Evolutionary conservation across 2,329 filamentous ascomycete species (phyloP).

Genomic region (Chrysosporium keratinophilum): DNA sequence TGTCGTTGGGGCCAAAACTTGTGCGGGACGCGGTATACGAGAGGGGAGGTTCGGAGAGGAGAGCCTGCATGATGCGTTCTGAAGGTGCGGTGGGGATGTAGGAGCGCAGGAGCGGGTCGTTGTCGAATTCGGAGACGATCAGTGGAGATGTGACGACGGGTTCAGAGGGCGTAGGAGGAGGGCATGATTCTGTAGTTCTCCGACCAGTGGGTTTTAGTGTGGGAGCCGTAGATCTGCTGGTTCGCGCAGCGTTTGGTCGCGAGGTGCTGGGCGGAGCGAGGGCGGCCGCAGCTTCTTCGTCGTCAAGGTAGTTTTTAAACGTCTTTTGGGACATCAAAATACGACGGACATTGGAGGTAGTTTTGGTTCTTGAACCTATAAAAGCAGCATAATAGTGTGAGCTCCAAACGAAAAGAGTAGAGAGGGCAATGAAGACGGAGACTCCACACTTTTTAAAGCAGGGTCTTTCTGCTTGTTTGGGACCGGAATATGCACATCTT

Average conservation of each 20-base stretch:
- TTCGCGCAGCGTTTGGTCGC: slow-evolving; percentile 17
- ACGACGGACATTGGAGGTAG: slow-evolving; percentile 38
- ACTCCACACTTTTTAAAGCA: slow-evolving; percentile 30
- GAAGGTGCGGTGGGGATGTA: slow-evolving; percentile 37
- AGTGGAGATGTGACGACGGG: slow-evolving; percentile 17
- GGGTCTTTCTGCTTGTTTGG: slow-evolving; percentile 44
- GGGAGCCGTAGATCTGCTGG: slow-evolving; percentile 18
- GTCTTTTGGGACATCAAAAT: slow-evolving; percentile 42
- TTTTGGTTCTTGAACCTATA: slow-evolving; percentile 28
- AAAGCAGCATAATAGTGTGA: background rate
- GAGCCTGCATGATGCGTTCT: slow-evolving; percentile 36
- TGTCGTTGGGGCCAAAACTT: slow-evolving; percentile 21
- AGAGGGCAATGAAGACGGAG: background rate
- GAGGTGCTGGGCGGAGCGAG: slow-evolving; percentile 15
- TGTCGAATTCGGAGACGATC: slow-evolving; percentile 31
- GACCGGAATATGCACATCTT: slow-evolving; percentile 61
- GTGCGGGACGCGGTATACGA: slow-evolving; percentile 39
- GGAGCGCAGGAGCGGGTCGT: slow-evolving; percentile 35
- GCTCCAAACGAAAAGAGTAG: background rate
- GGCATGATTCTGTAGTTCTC: slow-evolving; percentile 1
- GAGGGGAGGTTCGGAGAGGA: slow-evolving; percentile 39
- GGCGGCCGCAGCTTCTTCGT: slow-evolving; percentile 38
- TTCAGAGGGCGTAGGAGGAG: background rate
- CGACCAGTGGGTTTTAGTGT: background rate
- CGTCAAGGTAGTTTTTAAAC: slow-evolving; percentile 42